A percentile compares a stretch with the other conserved stretches of the same genome.
These are phyloP conservation scores for Wickerhamiella lipophila DNA, from an alignment of 805 yeast genomes.

Conservation along the genomic window DNA sequence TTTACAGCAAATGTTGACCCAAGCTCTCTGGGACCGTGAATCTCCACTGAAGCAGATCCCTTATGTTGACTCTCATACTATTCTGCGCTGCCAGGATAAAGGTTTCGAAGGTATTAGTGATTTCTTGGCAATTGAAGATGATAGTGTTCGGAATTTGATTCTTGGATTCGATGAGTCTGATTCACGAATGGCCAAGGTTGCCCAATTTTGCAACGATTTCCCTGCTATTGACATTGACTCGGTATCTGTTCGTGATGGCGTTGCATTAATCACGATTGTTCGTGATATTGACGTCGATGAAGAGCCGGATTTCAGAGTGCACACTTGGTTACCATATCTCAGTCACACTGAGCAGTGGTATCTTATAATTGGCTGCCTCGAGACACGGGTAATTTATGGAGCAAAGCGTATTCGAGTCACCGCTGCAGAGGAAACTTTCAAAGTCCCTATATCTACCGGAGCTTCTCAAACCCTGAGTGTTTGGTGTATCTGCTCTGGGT, in stretches of 20 bases:
- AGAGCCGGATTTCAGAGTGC: constrained; percentile 11
- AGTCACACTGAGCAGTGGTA: constrained; percentile 41
- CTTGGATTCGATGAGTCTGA: constrained; percentile 40
- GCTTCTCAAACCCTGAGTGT: constrained; percentile 42
- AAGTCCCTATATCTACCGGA: constrained; percentile 32
- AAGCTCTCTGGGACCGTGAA: constrained; percentile 74
- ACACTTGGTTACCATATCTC: background rate
- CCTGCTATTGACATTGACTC: constrained; percentile 58
- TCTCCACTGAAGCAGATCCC: constrained; percentile 76
- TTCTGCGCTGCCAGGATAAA: constrained; percentile 41
- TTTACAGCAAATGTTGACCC: constrained; percentile 73
- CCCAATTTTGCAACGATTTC: constrained; percentile 76
- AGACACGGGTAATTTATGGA: constrained; percentile 50
- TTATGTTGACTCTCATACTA: constrained; percentile 37
- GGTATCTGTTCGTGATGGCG: constrained; percentile 39
- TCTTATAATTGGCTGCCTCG: constrained; percentile 65
- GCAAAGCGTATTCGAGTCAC: constrained; percentile 50
- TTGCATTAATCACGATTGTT: constrained; percentile 30
- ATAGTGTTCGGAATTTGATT: constrained; percentile 43
- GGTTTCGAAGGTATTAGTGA: constrained; percentile 66
- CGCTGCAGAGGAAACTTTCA: constrained; percentile 39
- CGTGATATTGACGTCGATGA: constrained; percentile 43
- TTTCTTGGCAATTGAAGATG: constrained; percentile 63
- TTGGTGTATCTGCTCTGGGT: constrained; percentile 87
- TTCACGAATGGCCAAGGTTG: constrained; percentile 44